Percentiles rank a stretch among this genome's conserved stretches.
Evolutionary conservation across 2,329 filamentous ascomycete species (phyloP).

Genomic region (Cladosporium sp.): DNA sequence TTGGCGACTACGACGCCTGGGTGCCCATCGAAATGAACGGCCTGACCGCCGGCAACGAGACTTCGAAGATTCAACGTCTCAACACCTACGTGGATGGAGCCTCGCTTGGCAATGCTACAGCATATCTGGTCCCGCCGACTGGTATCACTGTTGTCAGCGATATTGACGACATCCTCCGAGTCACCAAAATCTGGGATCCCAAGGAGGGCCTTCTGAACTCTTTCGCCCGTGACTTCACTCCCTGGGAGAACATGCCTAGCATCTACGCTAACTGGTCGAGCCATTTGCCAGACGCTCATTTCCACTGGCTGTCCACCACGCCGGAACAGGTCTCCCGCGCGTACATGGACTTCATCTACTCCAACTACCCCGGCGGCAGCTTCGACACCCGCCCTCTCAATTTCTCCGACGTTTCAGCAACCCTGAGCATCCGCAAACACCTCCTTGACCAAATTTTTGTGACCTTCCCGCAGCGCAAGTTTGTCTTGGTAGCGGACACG

Average conservation of each 20-base stretch:
- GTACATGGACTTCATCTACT: constrained; percentile 78
- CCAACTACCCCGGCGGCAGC: constrained; percentile 70
- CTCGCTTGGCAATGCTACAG: constrained; percentile 68
- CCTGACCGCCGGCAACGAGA: constrained; percentile 61
- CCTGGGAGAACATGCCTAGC: constrained; percentile 76
- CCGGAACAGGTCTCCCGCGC: constrained; percentile 73
- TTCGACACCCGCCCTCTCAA: constrained; percentile 77
- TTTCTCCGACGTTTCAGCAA: constrained; percentile 71
- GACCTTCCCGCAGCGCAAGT: constrained; percentile 71
- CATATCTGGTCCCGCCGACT: constrained; percentile 66
- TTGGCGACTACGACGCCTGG: constrained; percentile 73
- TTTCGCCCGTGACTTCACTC: constrained; percentile 65
- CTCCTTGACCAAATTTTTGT: constrained; percentile 68
- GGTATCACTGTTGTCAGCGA: constrained; percentile 72
- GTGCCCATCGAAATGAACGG: constrained; percentile 59
- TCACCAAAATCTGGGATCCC: constrained; percentile 76
- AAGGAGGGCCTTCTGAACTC: constrained; percentile 72
- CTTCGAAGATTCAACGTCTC: constrained; percentile 60
- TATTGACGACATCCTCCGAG: constrained; percentile 75
- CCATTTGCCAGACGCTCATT: constrained; percentile 65
- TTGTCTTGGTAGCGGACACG: constrained; percentile 72
- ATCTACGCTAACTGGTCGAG: constrained; percentile 72
- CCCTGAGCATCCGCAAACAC: constrained; percentile 65
- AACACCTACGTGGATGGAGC: constrained; percentile 62
- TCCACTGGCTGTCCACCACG: constrained; percentile 78